phyloP scores from a whole-genome alignment of 495 filamentous ascomycete species.

The Hypomontagnella submonticulosa region DNA sequence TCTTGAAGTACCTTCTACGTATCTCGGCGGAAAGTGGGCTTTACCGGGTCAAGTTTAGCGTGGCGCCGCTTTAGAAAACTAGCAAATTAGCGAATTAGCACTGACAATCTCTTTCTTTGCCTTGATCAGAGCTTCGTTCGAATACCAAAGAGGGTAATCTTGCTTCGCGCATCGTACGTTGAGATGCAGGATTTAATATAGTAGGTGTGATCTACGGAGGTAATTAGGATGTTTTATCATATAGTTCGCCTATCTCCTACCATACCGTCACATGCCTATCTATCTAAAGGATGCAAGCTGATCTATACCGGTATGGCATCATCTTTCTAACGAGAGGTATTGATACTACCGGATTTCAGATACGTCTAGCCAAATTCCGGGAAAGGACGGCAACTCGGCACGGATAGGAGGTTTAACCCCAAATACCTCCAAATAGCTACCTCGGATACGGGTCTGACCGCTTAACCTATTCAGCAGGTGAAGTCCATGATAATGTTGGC shows the following conservation, averaged over 20 bases:
- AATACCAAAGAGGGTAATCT: slow-evolving; percentile 9
- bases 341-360: slow-evolving; percentile 8
- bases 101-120: slow-evolving; percentile 4
- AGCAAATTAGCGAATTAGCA: slow-evolving; percentile 10
- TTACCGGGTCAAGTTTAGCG: slow-evolving; percentile 30
- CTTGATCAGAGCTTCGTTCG: slow-evolving; percentile 13
- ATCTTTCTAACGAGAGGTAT: slow-evolving; percentile 6
- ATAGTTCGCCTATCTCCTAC: slow-evolving; percentile 10
- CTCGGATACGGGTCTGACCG: slow-evolving; percentile 4
- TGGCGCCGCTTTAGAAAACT: slow-evolving; percentile 33
- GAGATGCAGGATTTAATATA: slow-evolving; percentile 26
- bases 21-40: slow-evolving; percentile 6
- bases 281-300: slow-evolving; percentile 10
- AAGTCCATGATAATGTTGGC: background rate
- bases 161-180: slow-evolving; percentile 32
- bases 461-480: slow-evolving; percentile 36
- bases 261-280: slow-evolving; percentile 22
- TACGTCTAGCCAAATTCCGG: slow-evolving; percentile 8
- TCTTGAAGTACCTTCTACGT: slow-evolving; percentile 24
- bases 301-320: slow-evolving; percentile 18
- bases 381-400: slow-evolving; percentile 36
- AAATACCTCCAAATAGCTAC: slow-evolving; percentile 7
- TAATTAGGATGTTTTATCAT: background rate
- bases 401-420: slow-evolving; percentile 23
- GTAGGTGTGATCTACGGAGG: slow-evolving; percentile 33